These are phyloP conservation scores for Protoeuglena noctilucae DNA, from an alignment of 139 green algal species.

Conservation along the genomic window DNA sequence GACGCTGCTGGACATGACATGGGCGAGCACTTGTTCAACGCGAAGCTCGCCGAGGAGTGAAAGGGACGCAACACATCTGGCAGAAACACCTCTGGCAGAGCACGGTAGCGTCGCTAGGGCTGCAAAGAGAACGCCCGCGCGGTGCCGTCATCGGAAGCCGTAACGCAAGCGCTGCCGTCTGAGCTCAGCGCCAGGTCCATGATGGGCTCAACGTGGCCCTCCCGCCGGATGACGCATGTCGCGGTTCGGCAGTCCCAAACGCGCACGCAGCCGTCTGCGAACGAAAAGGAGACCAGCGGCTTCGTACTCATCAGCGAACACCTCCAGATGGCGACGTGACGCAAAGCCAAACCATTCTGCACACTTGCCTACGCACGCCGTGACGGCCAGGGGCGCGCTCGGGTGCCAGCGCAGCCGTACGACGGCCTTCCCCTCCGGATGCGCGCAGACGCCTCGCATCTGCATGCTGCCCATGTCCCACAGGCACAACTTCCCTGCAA, in stretches of 20 bases:
- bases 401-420: neutral
- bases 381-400: neutral
- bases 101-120: too few relatives aligned
- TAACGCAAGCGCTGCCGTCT: conserved; percentile 45
- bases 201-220: conserved; percentile 40
- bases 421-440: conserved; percentile 29
- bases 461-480: conserved; percentile 43
- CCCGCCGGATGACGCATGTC: conserved; percentile 21
- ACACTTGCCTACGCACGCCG: neutral
- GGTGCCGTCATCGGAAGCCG: conserved; percentile 47
- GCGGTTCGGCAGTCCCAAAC: conserved; percentile 1
- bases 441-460: conserved; percentile 30
- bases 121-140: conserved; percentile 59
- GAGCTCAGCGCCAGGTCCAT: conserved; percentile 45
- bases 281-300: neutral
- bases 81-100: too few relatives aligned
- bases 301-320: neutral
- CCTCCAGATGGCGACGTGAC: conserved; percentile 4
- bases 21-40: too few relatives aligned
- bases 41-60: too few relatives aligned
- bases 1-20: too few relatives aligned
- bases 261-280: neutral
- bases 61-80: too few relatives aligned
- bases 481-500: conserved; percentile 52
- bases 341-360: neutral